A percentile compares a stretch with the other conserved stretches of the same genome.
phyloP scores from a whole-genome alignment of 495 filamentous ascomycete genomes.

The Penicillium flavigenum region DNA sequence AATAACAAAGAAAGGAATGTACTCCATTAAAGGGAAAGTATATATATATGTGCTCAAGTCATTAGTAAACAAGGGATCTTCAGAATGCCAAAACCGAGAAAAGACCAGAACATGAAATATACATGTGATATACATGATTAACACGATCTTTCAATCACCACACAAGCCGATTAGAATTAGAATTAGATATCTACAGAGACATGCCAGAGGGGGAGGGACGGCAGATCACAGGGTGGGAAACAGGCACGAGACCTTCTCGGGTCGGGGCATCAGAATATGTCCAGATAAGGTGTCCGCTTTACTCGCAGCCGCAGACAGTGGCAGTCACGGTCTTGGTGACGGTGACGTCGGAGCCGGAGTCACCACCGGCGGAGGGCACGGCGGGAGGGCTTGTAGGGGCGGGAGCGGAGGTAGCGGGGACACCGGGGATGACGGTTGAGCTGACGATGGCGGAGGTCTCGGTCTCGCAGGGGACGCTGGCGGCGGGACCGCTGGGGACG shows the following conservation, averaged over 20 bases:
- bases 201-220: slow-evolving; percentile 18
- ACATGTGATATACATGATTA: background rate
- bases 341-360: slow-evolving; percentile 20
- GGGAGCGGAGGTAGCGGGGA: slow-evolving; percentile 9
- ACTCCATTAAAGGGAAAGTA: slow-evolving; percentile 38
- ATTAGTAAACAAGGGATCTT: slow-evolving; percentile 19
- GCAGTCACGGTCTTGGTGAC: slow-evolving; percentile 35
- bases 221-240: slow-evolving; percentile 7
- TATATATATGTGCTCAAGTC: slow-evolving; percentile 17
- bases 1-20: slow-evolving; percentile 31
- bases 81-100: background rate
- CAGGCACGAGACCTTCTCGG: background rate
- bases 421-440: slow-evolving; percentile 9
- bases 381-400: slow-evolving; percentile 20
- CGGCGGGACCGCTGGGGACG: slow-evolving; percentile 11
- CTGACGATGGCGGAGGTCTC: slow-evolving; percentile 18
- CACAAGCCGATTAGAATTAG: slow-evolving; percentile 38
- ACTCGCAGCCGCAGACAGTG: slow-evolving; percentile 31
- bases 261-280: slow-evolving; percentile 1
- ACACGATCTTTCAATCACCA: slow-evolving; percentile 7
- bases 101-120: slow-evolving; percentile 4
- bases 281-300: slow-evolving; percentile 12
- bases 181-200: slow-evolving; percentile 44
- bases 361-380: slow-evolving; percentile 4
- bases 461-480: slow-evolving; percentile 24